These are phyloP conservation scores for Lentinula detonsa DNA, from an alignment of 768 basidiomycete species.

Conservation along the genomic window DNA sequence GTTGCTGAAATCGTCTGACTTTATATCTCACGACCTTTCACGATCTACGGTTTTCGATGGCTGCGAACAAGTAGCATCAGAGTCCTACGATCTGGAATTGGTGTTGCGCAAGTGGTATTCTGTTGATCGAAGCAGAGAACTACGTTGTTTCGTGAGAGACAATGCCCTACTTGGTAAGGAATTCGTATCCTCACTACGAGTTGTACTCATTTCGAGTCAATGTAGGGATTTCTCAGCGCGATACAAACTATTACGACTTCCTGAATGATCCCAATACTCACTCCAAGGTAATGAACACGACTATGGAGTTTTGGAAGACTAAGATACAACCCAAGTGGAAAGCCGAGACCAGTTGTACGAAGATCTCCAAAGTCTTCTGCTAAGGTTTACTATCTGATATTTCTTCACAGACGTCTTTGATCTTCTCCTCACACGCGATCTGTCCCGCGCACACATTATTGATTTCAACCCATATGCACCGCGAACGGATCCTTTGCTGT, in stretches of 20 bases:
- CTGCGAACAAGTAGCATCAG: slow-evolving; percentile 27
- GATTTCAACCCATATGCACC: slow-evolving; percentile 90
- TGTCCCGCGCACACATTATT: slow-evolving; percentile 70
- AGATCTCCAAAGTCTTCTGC: background rate
- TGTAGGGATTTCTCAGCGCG: slow-evolving; percentile 81
- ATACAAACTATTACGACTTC: slow-evolving; percentile 85
- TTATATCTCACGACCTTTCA: slow-evolving; percentile 74
- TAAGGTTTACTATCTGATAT: background rate
- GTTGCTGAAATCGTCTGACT: slow-evolving; percentile 89
- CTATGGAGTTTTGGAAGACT: slow-evolving; percentile 62
- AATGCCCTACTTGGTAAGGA: slow-evolving; percentile 65
- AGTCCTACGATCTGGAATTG: slow-evolving; percentile 65
- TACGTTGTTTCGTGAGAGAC: slow-evolving; percentile 85
- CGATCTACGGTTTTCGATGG: slow-evolving; percentile 59
- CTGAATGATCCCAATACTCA: slow-evolving; percentile 59
- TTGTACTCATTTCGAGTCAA: background rate
- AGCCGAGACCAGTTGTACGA: slow-evolving; percentile 59
- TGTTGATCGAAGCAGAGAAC: slow-evolving; percentile 76
- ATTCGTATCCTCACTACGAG: background rate
- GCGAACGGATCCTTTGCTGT: slow-evolving; percentile 84
- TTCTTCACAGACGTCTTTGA: slow-evolving; percentile 72
- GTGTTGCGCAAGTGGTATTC: slow-evolving; percentile 89
- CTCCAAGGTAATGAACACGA: slow-evolving; percentile 41
- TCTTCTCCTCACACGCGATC: slow-evolving; percentile 78
- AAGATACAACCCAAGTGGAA: slow-evolving; percentile 60